Percentiles rank a stretch among this genome's conserved stretches.
Conservation (phyloP, 202 grass and related monocot species). For the Schoenoplectus tabernaemontani region DNA sequence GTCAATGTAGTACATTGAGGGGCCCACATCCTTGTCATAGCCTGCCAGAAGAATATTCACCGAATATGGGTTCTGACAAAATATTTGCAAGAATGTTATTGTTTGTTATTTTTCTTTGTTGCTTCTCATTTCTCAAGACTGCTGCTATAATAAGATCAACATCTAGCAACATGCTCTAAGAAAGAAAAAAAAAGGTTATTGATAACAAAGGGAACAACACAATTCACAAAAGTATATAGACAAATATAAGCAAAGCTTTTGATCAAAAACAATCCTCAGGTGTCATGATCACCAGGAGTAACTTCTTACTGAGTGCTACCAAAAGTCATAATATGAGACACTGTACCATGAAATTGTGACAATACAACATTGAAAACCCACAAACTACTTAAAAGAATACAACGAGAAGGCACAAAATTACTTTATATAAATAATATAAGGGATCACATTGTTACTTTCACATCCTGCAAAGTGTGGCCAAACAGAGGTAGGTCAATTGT, state of each 20-base stretch:
- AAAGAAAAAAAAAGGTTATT: neutral
- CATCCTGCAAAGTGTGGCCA: neutral
- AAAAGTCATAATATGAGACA: neutral
- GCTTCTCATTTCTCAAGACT: neutral
- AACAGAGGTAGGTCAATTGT: neutral
- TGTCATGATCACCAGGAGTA: neutral
- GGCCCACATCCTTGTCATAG: constrained; percentile 62
- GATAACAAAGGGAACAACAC: neutral
- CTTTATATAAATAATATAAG: neutral
- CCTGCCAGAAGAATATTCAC: constrained; percentile 84
- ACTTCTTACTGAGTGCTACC: neutral
- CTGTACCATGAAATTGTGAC: neutral
- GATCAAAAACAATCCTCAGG: neutral
- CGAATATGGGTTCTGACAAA: constrained; percentile 68
- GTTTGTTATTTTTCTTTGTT: neutral
- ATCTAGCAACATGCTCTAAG: neutral
- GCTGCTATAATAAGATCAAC: neutral
- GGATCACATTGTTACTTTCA: neutral
- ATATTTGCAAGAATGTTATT: constrained; percentile 12
- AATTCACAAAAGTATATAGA: neutral
- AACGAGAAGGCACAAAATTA: neutral
- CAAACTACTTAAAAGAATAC: neutral
- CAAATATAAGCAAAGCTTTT: neutral
- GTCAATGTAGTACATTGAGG: constrained; percentile 91
- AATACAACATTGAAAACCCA: neutral